Conservation (phyloP, 495 filamentous ascomycete genomes). For the Clohesyomyces aquaticus region DNA sequence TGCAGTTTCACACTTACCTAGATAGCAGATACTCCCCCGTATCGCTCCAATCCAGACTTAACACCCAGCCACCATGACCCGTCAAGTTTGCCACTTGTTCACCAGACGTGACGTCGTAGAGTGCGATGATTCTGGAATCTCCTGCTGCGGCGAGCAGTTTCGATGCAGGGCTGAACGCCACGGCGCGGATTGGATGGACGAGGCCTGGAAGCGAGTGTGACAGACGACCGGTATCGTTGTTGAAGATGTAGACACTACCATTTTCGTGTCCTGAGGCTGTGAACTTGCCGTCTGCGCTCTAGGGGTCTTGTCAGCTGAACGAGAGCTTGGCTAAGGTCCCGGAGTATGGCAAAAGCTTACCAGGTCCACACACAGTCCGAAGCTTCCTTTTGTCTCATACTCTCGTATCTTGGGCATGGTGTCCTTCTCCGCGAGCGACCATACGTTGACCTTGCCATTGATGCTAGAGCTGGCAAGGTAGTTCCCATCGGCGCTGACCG, state of each 20-base stretch:
- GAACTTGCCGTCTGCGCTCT: constrained; percentile 77
- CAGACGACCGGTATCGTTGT: constrained; percentile 83
- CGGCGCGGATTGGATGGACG: constrained; percentile 77
- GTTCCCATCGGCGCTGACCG: constrained; percentile 77
- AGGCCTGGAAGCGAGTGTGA: constrained; percentile 84
- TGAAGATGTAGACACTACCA: constrained; percentile 92
- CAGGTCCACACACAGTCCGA: constrained; percentile 86
- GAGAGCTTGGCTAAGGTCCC: not conserved
- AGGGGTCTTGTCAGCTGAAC: not conserved
- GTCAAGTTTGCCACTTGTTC: constrained; percentile 86
- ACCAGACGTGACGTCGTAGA: constrained; percentile 89
- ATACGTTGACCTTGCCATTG: constrained; percentile 85
- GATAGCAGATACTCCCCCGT: constrained; percentile 93
- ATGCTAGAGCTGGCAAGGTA: constrained; percentile 81
- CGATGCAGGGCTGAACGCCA: constrained; percentile 84
- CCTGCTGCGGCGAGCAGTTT: constrained; percentile 90
- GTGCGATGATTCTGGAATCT: constrained; percentile 81
- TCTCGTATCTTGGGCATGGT: constrained; percentile 63
- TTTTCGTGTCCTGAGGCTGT: constrained; percentile 93
- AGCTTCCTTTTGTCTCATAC: constrained; percentile 88
- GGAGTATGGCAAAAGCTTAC: constrained; percentile 47
- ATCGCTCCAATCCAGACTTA: constrained; percentile 86
- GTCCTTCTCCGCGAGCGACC: constrained; percentile 63
- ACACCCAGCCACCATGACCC: constrained; percentile 82
- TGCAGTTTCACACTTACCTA: constrained; percentile 58